Percentiles rank a stretch among this genome's conserved stretches.
These are phyloP conservation scores for Fomitopsis betulina DNA, from an alignment of 1,284 basidiomycete genomes.

Conservation along the genomic window DNA sequence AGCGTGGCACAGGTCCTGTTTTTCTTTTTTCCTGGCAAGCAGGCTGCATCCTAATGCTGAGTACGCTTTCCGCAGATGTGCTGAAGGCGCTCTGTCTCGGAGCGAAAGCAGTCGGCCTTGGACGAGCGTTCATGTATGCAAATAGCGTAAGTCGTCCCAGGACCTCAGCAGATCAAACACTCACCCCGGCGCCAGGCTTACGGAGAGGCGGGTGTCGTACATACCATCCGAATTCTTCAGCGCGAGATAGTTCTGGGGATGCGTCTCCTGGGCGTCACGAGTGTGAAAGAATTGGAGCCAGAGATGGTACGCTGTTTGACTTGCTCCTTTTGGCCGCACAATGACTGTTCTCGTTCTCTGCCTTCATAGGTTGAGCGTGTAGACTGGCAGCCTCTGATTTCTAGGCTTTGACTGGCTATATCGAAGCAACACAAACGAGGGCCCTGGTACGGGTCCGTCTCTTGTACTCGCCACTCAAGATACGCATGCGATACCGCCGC, in stretches of 20 bases:
- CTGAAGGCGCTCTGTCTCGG: constrained; percentile 91
- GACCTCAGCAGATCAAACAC: background rate
- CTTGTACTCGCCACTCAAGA: background rate
- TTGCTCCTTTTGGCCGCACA: background rate
- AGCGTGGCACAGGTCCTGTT: constrained; percentile 68
- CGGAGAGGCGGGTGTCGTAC: constrained; percentile 77
- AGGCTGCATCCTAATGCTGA: no score
- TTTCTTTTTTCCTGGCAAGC: no score
- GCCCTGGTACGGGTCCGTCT: no score
- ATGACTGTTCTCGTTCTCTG: background rate
- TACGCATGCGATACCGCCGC: background rate
- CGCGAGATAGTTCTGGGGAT: constrained; percentile 82
- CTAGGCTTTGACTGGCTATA: constrained; percentile 34
- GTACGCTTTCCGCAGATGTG: constrained; percentile 47
- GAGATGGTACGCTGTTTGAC: constrained; percentile 56
- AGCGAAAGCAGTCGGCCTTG: constrained; percentile 86
- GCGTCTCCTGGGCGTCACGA: constrained; percentile 75
- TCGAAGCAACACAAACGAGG: no score
- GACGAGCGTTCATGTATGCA: constrained; percentile 87
- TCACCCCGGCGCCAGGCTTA: constrained; percentile 53
- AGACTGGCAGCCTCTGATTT: constrained; percentile 53
- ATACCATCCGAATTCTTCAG: constrained; percentile 68
- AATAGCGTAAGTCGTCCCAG: constrained; percentile 58
- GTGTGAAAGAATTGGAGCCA: constrained; percentile 67
- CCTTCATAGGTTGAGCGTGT: constrained; percentile 53